Evolutionary conservation across 805 yeast species (phyloP), one percentile per base, ranked within the genome.

Genomic region (Sungouiozyma ichnusensis): DNA sequence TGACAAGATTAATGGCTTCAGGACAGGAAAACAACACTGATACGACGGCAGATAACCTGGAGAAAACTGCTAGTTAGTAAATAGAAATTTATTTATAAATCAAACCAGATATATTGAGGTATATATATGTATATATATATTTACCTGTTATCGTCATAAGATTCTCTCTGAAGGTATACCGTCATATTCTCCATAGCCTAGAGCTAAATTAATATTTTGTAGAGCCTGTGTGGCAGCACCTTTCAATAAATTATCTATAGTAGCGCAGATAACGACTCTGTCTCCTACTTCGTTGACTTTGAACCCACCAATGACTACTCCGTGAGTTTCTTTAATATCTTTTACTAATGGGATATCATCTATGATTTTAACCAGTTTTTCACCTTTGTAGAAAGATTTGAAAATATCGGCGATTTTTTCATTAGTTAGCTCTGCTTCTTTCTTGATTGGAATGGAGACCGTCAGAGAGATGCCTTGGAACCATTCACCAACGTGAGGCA

Each of bases 221-320:
- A 92, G 65, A 68, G 97, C 90, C 68, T 92, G 99, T 15, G 99
- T 92, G 37, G 97, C 94, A 36, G 99, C 99, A 51, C 99, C 99
- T 71, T 92, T 92, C 59, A 92, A 74, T 58, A 92, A 71, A 64
- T 92, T 92, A 61, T 92, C 99, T 54, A 92, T 90, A 3, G 97
- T 87, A 17, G 96, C 95, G 42, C 90, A 92, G 41, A 92, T 71
- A 18, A 92, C 97, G 17, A 87, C 94, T 62, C 99, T 79, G 67
- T 86, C 81, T 58, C 83, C 85, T 43, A 79, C 78, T 18, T 88
- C 77, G 61, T 84, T 88, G 38, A 94, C 94, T 17, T 94, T 95
- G 60, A 92, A 94, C 0, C 95, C 98, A 46, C 99, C 98, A 49
- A 92, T 75, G 20, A 83, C 86, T 35, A 86, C 92, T 41, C 97